Evolutionary conservation across 805 yeast genomes (phyloP).

Genomic region (Metschnikowia cerradonensis): DNA sequence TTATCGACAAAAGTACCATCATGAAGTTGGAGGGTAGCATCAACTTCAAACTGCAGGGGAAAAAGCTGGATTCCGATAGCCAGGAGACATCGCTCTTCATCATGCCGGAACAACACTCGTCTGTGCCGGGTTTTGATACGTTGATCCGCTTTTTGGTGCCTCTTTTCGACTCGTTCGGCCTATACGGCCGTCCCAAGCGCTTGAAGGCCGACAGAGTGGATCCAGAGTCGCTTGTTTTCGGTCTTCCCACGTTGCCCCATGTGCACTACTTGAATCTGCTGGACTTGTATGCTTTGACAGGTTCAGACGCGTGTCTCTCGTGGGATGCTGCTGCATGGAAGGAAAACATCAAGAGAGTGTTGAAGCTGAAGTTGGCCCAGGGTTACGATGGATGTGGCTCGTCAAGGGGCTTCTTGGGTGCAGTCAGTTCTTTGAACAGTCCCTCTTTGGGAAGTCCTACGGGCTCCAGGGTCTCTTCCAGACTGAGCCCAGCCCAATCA

Average conservation of each 20-base stretch:
- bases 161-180: slow-evolving; percentile 40
- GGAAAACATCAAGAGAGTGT: slow-evolving; percentile 25
- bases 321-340: slow-evolving; percentile 41
- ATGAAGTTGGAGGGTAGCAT: slow-evolving; percentile 85
- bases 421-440: slow-evolving; percentile 48
- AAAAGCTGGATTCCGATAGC: slow-evolving; percentile 26
- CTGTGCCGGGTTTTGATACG: slow-evolving; percentile 49
- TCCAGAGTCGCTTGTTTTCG: slow-evolving; percentile 42
- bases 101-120: slow-evolving; percentile 43
- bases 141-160: slow-evolving; percentile 42
- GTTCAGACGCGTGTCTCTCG: slow-evolving; percentile 23
- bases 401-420: slow-evolving; percentile 56
- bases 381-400: slow-evolving; percentile 75
- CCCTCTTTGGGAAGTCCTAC: slow-evolving; percentile 21
- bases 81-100: slow-evolving; percentile 40
- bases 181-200: slow-evolving; percentile 43
- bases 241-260: slow-evolving; percentile 43
- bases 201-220: slow-evolving; percentile 41
- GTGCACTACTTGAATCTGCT: slow-evolving; percentile 39
- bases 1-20: slow-evolving; percentile 84
- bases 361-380: slow-evolving; percentile 33
- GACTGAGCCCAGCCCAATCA: background rate
- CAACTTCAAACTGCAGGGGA: slow-evolving; percentile 45
- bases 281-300: slow-evolving; percentile 26
- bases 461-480: slow-evolving; percentile 1